Conservation (phyloP, 139 green algal species). For the Tetradesmus obliquus region DNA sequence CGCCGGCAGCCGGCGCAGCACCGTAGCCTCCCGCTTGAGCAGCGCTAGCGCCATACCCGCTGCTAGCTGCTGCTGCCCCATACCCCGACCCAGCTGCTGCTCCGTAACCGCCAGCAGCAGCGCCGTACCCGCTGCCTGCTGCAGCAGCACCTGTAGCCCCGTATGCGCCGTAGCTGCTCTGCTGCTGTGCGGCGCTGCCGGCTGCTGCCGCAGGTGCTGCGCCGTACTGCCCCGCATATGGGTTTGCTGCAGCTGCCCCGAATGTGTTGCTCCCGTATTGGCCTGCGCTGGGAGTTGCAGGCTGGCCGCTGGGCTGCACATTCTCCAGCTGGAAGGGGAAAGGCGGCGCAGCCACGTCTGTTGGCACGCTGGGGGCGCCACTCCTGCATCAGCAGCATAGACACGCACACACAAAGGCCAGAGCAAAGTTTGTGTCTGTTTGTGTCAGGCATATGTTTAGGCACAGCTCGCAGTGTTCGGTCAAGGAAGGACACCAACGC, state of each 20-base stretch:
- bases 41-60: conserved; percentile 22
- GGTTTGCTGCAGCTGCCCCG: conserved; percentile 25
- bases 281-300: neutral
- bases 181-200: conserved; percentile 20
- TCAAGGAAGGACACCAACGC: too few relatives aligned
- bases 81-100: conserved; percentile 14
- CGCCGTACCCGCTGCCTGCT: conserved; percentile 25
- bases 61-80: conserved; percentile 25
- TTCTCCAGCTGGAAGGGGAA: conserved; percentile 80
- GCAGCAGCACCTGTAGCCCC: neutral
- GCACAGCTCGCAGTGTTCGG: too few relatives aligned
- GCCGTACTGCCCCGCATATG: conserved; percentile 28
- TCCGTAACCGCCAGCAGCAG: conserved; percentile 28
- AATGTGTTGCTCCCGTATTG: neutral
- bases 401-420: too few relatives aligned
- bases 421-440: neutral
- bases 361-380: conserved; percentile 47
- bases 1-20: conserved; percentile 22
- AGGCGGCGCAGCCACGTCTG: conserved; percentile 60
- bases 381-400: conserved; percentile 22
- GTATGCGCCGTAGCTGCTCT: conserved; percentile 38
- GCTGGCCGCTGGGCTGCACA: conserved; percentile 42
- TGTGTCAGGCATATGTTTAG: neutral
- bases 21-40: conserved; percentile 20
- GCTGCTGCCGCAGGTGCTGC: conserved; percentile 9